Evolutionary conservation across 169 alveolate species (phyloP), one percentile per base, ranked within the genome.

Genomic region (Eimeria zaria): DNA sequence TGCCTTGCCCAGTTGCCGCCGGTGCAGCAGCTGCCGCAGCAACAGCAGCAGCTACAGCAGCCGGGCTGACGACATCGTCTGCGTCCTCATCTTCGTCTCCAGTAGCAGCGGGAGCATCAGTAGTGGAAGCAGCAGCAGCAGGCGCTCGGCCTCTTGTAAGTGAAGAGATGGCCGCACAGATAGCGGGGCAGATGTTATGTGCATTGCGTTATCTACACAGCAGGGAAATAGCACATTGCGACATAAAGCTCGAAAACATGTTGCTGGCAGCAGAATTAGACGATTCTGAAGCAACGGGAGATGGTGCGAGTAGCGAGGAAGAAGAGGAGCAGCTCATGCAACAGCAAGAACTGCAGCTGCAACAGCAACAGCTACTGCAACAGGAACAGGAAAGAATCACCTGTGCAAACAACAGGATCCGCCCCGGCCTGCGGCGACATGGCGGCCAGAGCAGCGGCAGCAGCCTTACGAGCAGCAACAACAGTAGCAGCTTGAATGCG

Each of bases 201-300:
- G 98, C 98, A 2, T 89, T 97, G 62, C 89, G 93, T 58, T 97
- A 97, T 90, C 88, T 97, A 44, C 98, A 97, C 96, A 84, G 95
- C 51, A 96, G 96, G 83, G 91, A 95, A 60, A 96, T 97, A 0
- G 96, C 97, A 0, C 98, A 97, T 85, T 69, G 98, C 58, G 98
- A 97, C 97, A 48, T 97, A 69, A 97, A 97, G 39, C 98, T 98
- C 30, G 97, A 97, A 76, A 97, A 97, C 89, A 44, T 97, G 48
- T 93, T 97, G 36, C 64, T 92, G 58, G 76, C 84, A 33, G 88
- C 97, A 39, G 98, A 97, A 69, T 69, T 85, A 18, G 91, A 83
- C 9, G 89, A 80, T 16, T 46, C 71, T 30, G 96, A 76, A 41
- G 91, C 91, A 22, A 39, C 80, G 55, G 94, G 64, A 20, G 94